Evolutionary conservation across 2,329 filamentous ascomycete genomes (phyloP), one percentile per base, ranked within the genome.

Genomic region (Colletotrichum neosansevieriae): DNA sequence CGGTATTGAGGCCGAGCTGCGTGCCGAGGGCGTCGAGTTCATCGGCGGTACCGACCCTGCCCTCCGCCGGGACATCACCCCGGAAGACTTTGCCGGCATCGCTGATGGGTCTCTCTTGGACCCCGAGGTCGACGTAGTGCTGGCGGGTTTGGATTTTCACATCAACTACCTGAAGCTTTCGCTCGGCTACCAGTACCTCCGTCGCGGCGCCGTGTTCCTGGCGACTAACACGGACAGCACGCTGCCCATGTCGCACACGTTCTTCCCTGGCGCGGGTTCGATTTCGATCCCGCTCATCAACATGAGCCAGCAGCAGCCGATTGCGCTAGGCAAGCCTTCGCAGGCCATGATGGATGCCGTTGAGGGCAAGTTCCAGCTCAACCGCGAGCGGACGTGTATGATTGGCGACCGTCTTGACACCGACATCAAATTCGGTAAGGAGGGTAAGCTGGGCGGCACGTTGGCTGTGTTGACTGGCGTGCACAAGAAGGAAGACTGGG

Each of bases 261-360:
- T 99, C 72, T 98, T 99, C 80, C 94, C 96, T 1, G 96, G 96
- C 6, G 96, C 96, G 1, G 96, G 96, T 1, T 91, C 93, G 2
- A 91, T 93, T 71, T 90, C 91, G 57, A 89, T 93, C 29, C 93
- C 94, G 2, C 81, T 99, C 68, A 85, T 91, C 61, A 91, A 92
- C 77, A 93, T 93, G 84, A 84, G 87, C 4, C 85, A 84, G 17
- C 81, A 88, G 77, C 85, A 92, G 74, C 95, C 96, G 1, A 80
- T 94, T 36, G 90, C 93, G 3, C 82, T 98, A 45, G 96, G 96
- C 0, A 99, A 99, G 82, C 96, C 96, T 3, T 97, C 94, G 77
- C 94, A 97, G 83, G 95, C 95, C 4, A 99, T 99, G 96, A 97
- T 99, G 95, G 95, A 98, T 79, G 94, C 96, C 3, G 92, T 99